Evolutionary conservation across 2,329 filamentous ascomycete species (phyloP), one percentile per base, ranked within the genome.

Genomic region (Fusarium dlaminii): DNA sequence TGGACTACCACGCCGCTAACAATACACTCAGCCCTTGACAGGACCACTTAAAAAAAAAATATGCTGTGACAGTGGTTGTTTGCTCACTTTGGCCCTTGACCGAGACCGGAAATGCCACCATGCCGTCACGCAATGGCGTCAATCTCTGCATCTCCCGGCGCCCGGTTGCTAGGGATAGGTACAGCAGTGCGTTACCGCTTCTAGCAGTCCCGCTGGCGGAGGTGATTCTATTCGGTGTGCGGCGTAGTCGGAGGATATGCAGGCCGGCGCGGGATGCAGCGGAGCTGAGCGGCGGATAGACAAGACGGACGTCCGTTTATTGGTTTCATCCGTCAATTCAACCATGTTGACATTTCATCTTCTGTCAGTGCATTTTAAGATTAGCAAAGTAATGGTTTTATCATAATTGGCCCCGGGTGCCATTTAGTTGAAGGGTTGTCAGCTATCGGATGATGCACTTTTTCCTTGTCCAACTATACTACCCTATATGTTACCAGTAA

Each of bases 91-190:
- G 51, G 39, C 59, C 59, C 63, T 72, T 75, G 72, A 61, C 72
- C 73, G 67, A 74, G 65, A 75, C 57, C 55, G 59, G 69, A 66
- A 68, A 76, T 78, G 70, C 75, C 75, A 78, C 68, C 77, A 79
- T 78, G 77, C 72, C 68, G 64, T 73, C 74, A 75, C 70, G 57
- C 74, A 67, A 78, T 78, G 77, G 77, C 77, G 77, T 78, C 77
- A 78, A 73, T 70, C 54, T 73, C 52, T 72, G 73, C 59, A 51
- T 74, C 54, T 63, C 39, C 66, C 73, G 62, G 64, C 52, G 52
- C 54, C 63, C 55, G 62, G 43, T 52, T 43, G 43, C 62, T 68
- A 22, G 40, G 46, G 24, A 40, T 55, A 30, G 51, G 36, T 42
- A 55, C 51, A 40, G 36, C 29, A 29, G 48, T 68, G 48, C 61